Evolutionary conservation across 2,329 filamentous ascomycete species (phyloP).

Genomic region (Fusarium sacchari): DNA sequence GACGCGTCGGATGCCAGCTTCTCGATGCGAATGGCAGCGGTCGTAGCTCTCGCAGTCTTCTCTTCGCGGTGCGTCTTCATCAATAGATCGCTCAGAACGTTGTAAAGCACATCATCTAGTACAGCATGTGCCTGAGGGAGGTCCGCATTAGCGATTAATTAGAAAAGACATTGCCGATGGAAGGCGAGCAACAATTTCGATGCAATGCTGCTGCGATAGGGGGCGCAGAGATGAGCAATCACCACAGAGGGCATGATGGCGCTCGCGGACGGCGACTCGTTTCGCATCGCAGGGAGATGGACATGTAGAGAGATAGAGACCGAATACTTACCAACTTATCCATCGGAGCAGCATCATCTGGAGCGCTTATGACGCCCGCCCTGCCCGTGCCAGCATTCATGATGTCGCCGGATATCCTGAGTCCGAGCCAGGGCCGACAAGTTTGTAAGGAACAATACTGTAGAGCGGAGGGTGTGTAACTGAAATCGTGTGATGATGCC

Average conservation of each 20-base stretch:
- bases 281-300: constrained; percentile 24
- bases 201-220: constrained; percentile 15
- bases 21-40: constrained; percentile 72
- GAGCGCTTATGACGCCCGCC: constrained; percentile 66
- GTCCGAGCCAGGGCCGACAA: constrained; percentile 42
- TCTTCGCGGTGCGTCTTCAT: constrained; percentile 81
- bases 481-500: constrained; percentile 49
- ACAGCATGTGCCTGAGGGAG: constrained; percentile 68
- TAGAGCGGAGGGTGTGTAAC: constrained; percentile 47
- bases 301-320: constrained; percentile 10
- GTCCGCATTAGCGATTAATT: constrained; percentile 28
- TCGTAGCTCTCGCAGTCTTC: constrained; percentile 75
- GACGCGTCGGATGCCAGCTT: constrained; percentile 67
- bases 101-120: constrained; percentile 79
- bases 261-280: background rate
- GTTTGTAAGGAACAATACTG: constrained; percentile 23
- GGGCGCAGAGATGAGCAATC: constrained; percentile 18
- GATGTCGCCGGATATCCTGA: constrained; percentile 41
- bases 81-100: constrained; percentile 79
- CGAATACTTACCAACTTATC: constrained; percentile 66
- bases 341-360: constrained; percentile 62
- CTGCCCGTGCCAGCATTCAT: constrained; percentile 61
- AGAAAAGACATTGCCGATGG: background rate
- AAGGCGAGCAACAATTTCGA: background rate
- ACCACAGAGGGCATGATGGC: constrained; percentile 13